Evolutionary conservation across 768 basidiomycete genomes (phyloP), one percentile per base, ranked within the genome.

Genomic region (Podaxis sp.): DNA sequence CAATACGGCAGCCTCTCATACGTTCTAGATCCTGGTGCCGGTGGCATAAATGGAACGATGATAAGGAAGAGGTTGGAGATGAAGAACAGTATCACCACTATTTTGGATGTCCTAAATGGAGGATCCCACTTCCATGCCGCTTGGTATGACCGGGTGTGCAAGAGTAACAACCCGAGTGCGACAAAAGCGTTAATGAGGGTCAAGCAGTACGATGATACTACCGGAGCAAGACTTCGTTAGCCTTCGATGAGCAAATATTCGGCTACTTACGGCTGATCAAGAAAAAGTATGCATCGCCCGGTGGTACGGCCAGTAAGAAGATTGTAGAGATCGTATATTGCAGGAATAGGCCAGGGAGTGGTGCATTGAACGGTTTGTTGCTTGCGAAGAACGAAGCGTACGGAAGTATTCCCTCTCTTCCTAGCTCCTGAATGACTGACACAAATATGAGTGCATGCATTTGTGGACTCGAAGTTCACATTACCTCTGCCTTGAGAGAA

Each of bases 211-310:
- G 86, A 85, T 1, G 80, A 79, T 17, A 85, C 88, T 90, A 65
- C 1, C 50, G 7, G 52, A 46, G 19, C 33, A 22, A n/a, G 38
- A 38, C 13, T 24, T 25, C 38, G 11, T 40, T 51, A 55, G 19
- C 33, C 17, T 38, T 29, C n/a, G 43, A 64, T 11, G 36, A 49
- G 17, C 38, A 36, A 2, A 37, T 25, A 7, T 12, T 11, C 9
- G 9, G 25, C 12, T 7, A 27, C 49, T 64, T 56, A 88, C 89
- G 69, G 67, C 84, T 88, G 60, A 89, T 78, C 66, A 86, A 79
- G 72, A 93, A 90, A 33, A 85, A 77, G 68, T 90, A 93, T 0
- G 88, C 88, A 66, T 92, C 90, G 2, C 91, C 90, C 0, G 88
- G 81, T 0, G 90, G 91, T 0, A 86, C 78, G 1, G 78, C 77